Percentiles rank a stretch among this genome's conserved stretches.
These are phyloP conservation scores for Chaetomium olivaceum DNA, from an alignment of 2,329 filamentous ascomycete genomes.

Conservation along the genomic window DNA sequence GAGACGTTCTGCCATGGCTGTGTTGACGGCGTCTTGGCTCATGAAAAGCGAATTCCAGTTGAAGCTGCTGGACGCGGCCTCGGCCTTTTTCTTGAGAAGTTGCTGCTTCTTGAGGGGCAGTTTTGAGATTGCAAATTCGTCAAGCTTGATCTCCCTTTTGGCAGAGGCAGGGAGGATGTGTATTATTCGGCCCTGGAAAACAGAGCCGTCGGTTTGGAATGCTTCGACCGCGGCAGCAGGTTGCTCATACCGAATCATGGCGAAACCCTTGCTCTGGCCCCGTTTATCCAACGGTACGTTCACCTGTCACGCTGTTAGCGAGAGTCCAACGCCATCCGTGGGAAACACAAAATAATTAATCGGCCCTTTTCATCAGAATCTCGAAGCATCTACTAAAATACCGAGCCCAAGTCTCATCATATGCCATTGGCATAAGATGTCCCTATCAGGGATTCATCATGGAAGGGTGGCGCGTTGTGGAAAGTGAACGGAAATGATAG, in stretches of 20 bases:
- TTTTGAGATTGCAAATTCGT: conserved; percentile 88
- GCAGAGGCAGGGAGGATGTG: conserved; percentile 84
- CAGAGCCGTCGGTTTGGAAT: conserved; percentile 78
- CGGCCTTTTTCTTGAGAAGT: conserved; percentile 79
- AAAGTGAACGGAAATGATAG: conserved; percentile 29
- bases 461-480: conserved; percentile 27
- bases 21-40: conserved; percentile 93
- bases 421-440: conserved; percentile 92
- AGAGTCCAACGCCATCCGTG: conserved; percentile 19
- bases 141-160: conserved; percentile 78
- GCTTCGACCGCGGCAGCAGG: conserved; percentile 74
- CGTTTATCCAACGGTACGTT: conserved; percentile 77
- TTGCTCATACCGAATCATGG: conserved; percentile 77
- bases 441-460: conserved; percentile 99
- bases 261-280: conserved; percentile 83
- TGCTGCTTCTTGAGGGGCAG: conserved; percentile 93
- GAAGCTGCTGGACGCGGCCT: conserved; percentile 76
- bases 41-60: conserved; percentile 99
- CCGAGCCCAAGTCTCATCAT: conserved; percentile 91
- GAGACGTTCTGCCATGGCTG: conserved; percentile 81
- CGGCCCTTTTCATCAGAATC: conserved; percentile 61
- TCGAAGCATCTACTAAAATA: conserved; percentile 99
- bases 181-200: conserved; percentile 88
- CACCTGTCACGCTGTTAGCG: conserved; percentile 64
- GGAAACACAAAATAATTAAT: conserved; percentile 32